phyloP scores from a whole-genome alignment of 257 asterid genomes.

The Verbascum thapsus region DNA sequence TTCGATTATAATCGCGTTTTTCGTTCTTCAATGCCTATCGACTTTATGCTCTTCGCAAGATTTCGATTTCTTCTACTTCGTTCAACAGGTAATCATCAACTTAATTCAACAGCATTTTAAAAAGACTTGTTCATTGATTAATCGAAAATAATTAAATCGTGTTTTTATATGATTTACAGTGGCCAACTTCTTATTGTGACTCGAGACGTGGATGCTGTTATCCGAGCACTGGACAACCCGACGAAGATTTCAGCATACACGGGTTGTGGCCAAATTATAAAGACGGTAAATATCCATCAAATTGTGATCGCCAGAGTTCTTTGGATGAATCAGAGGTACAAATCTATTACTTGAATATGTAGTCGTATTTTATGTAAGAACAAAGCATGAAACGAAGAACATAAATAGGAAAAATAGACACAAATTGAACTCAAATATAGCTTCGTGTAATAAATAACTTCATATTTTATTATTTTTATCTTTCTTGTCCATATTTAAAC shows the following conservation, averaged over 20 bases:
- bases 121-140: too few relatives aligned
- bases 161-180: slow-evolving; percentile 38
- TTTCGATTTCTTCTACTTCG: slow-evolving; percentile 79
- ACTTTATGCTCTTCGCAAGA: slow-evolving; percentile 44
- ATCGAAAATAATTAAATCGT: too few relatives aligned
- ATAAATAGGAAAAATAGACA: too few relatives aligned
- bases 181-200: slow-evolving; percentile 82
- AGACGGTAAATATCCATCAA: slow-evolving; percentile 63
- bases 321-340: slow-evolving; percentile 65
- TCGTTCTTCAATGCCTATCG: slow-evolving; percentile 35
- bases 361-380: too few relatives aligned
- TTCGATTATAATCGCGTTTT: slow-evolving; percentile 30
- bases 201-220: slow-evolving; percentile 67
- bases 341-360: not conserved
- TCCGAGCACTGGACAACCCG: slow-evolving; percentile 70
- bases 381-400: too few relatives aligned
- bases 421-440: too few relatives aligned
- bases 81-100: slow-evolving; percentile 52
- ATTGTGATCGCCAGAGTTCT: slow-evolving; percentile 47
- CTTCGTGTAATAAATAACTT: too few relatives aligned
- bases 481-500: too few relatives aligned
- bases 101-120: too few relatives aligned
- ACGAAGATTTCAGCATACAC: slow-evolving; percentile 72
- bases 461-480: too few relatives aligned
- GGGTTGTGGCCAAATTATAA: slow-evolving; percentile 85